Percentiles rank a stretch among this genome's conserved stretches.
phyloP scores from a whole-genome alignment of 768 basidiomycete species.

The Collybiopsis luxurians region DNA sequence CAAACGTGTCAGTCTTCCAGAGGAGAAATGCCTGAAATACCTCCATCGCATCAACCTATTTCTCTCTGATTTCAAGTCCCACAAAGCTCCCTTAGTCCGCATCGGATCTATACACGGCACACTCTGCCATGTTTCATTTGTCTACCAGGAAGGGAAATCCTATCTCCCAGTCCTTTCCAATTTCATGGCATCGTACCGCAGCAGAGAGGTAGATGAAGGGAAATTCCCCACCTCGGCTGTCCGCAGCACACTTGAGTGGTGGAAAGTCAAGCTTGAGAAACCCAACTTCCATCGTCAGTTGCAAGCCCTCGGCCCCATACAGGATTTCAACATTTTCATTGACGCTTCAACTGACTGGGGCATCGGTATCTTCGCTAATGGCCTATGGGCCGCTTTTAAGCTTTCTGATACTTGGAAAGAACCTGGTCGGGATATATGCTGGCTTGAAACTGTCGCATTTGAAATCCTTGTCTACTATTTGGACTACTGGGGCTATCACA shows the following conservation, averaged over 20 bases:
- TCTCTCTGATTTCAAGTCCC: background rate
- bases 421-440: too few species aligned
- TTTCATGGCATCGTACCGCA: slow-evolving; percentile 22
- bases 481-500: slow-evolving; percentile 1
- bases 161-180: slow-evolving; percentile 23
- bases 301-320: background rate
- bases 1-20: slow-evolving; percentile 24
- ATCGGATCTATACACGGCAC: slow-evolving; percentile 25
- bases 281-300: slow-evolving; percentile 12
- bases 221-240: slow-evolving; percentile 16
- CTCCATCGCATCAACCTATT: slow-evolving; percentile 13
- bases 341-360: slow-evolving; percentile 27
- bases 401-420: too few species aligned
- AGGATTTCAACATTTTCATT: slow-evolving; percentile 25
- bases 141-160: slow-evolving; percentile 22
- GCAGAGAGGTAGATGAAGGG: background rate
- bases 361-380: slow-evolving; percentile 12
- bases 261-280: slow-evolving; percentile 14
- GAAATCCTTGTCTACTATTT: slow-evolving; percentile 14
- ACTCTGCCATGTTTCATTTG: slow-evolving; percentile 30
- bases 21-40: slow-evolving; percentile 26
- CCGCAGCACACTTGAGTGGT: slow-evolving; percentile 27
- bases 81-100: background rate
- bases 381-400: slow-evolving; percentile 13
- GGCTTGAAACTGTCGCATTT: slow-evolving; percentile 20